Percentiles rank a stretch among this genome's conserved stretches.
phyloP scores from a whole-genome alignment of 805 yeast genomes.

The Kuraishia molischiana region DNA sequence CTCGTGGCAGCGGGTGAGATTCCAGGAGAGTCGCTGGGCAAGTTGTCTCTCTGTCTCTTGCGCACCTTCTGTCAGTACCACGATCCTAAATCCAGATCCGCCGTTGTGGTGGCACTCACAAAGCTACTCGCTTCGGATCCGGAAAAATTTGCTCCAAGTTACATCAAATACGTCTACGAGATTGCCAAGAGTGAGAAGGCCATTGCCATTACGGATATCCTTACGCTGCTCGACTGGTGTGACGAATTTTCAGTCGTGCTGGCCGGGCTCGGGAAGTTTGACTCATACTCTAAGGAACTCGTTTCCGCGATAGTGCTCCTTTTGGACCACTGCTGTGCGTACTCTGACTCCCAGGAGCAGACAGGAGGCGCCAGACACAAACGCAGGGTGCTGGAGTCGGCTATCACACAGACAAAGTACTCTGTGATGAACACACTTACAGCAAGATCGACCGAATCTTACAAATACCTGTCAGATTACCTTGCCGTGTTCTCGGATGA shows the following conservation, averaged over 20 bases:
- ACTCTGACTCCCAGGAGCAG: slow-evolving; percentile 16
- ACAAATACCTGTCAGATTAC: slow-evolving; percentile 6
- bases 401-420: slow-evolving; percentile 18
- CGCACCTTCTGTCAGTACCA: slow-evolving; percentile 35
- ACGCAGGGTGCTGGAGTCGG: slow-evolving; percentile 25
- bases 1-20: slow-evolving; percentile 13
- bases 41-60: slow-evolving; percentile 27
- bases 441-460: slow-evolving; percentile 8
- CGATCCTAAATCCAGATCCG: slow-evolving; percentile 37
- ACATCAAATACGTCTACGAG: slow-evolving; percentile 27
- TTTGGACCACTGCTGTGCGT: slow-evolving; percentile 26
- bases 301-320: slow-evolving; percentile 25
- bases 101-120: slow-evolving; percentile 29
- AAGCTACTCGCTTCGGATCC: slow-evolving; percentile 22
- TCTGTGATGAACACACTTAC: slow-evolving; percentile 14
- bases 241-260: slow-evolving; percentile 23
- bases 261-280: slow-evolving; percentile 14
- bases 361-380: slow-evolving; percentile 20
- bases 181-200: slow-evolving; percentile 21
- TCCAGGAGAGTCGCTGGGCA: slow-evolving; percentile 13
- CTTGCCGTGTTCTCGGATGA: slow-evolving; percentile 9
- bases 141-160: slow-evolving; percentile 20
- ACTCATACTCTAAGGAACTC: slow-evolving; percentile 10
- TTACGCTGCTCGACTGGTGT: slow-evolving; percentile 52
- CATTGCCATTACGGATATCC: slow-evolving; percentile 47